phyloP scores from a whole-genome alignment of 2,329 filamentous ascomycete genomes.

The Diaporthe aspalathi region DNA sequence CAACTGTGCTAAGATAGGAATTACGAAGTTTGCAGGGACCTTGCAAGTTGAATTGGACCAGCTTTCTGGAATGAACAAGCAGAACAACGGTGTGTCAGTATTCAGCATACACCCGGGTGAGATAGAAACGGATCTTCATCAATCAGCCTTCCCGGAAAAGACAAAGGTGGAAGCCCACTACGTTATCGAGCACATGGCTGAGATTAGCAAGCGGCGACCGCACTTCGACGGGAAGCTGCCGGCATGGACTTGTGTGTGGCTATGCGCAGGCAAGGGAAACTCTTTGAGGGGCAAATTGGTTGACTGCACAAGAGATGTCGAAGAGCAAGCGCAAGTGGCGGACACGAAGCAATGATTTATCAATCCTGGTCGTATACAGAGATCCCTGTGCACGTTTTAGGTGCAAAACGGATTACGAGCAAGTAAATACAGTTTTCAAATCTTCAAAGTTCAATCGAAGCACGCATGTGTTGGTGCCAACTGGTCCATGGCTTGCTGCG shows the following conservation, averaged over 20 bases:
- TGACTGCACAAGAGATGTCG: slow-evolving; percentile 16
- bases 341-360: neutral
- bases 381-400: no score
- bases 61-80: neutral
- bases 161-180: slow-evolving; percentile 1
- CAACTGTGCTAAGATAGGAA: slow-evolving; percentile 14
- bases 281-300: neutral
- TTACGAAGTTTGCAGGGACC: slow-evolving; percentile 19
- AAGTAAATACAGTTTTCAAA: neutral
- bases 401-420: no score
- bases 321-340: slow-evolving; percentile 4
- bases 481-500: no score
- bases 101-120: slow-evolving; percentile 18
- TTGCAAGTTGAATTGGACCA: slow-evolving; percentile 19
- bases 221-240: slow-evolving; percentile 5
- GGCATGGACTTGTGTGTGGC: slow-evolving; percentile 23
- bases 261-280: neutral
- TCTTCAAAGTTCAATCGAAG: neutral
- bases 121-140: slow-evolving; percentile 18
- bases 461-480: no score
- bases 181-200: slow-evolving; percentile 8
- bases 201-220: slow-evolving; percentile 7
- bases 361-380: no score
- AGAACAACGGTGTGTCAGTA: neutral
- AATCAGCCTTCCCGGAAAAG: slow-evolving; percentile 3